Conservation (phyloP, 108 stramenopile genomes). For the Conticribra guillardii region DNA sequence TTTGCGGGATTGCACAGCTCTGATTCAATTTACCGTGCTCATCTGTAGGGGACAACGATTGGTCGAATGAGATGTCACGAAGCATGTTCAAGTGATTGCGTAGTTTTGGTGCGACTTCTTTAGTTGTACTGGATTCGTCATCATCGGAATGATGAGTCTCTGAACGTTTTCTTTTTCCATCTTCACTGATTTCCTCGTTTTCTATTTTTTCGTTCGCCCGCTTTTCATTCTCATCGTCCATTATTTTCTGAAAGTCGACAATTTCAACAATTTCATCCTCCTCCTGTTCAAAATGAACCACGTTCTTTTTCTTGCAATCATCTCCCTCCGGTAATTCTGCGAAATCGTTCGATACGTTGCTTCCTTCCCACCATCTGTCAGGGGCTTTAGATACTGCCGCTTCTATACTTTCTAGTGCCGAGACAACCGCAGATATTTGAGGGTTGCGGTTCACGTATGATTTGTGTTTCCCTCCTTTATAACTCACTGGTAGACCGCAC, state of each 20-base stretch:
- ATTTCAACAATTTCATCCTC: constrained; percentile 11
- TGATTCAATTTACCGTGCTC: background rate
- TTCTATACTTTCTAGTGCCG: constrained; percentile 15
- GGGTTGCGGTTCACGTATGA: constrained; percentile 31
- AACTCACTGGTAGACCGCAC: constrained; percentile 32
- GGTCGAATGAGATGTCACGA: background rate
- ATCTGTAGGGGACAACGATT: background rate
- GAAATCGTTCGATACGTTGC: background rate
- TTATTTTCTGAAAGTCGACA: constrained; percentile 22
- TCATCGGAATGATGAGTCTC: constrained; percentile 6
- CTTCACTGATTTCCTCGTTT: background rate
- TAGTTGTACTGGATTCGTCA: constrained; percentile 19
- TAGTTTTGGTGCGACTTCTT: constrained; percentile 6
- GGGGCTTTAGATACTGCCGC: constrained; percentile 23
- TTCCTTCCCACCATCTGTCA: constrained; percentile 36
- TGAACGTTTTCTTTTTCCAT: constrained; percentile 2
- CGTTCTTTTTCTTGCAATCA: constrained; percentile 1
- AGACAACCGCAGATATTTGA: constrained; percentile 24
- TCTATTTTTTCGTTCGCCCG: background rate
- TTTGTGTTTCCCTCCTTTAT: constrained; percentile 17
- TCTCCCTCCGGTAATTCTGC: no score
- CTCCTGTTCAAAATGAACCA: constrained; percentile 9
- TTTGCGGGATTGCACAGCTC: background rate
- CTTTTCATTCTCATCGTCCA: background rate
- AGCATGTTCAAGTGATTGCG: background rate